Evolutionary conservation across 306 rosid species (phyloP), one percentile per base, ranked within the genome.

Genomic region (Medicago lupulina): DNA sequence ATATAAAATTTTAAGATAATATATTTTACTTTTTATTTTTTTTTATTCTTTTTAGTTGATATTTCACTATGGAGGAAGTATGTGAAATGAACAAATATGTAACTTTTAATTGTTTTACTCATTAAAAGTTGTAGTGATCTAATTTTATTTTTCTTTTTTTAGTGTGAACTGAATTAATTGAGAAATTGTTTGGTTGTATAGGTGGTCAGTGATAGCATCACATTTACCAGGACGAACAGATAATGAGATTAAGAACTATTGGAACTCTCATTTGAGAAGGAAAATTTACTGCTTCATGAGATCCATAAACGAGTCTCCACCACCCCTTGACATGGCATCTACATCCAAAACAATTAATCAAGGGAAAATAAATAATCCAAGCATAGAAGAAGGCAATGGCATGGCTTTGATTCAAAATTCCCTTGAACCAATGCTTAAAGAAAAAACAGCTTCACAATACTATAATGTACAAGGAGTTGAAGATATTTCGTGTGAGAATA

Each of bases 171-270:
- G 3, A 34, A 34, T 34, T 34, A 34, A 53, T 53, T 19, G 4
- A 58, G 6, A 36, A 10, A 60, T 10, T n/a, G 34, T 54, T 23
- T 44, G 17, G 17, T 23, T 80, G 39, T 8, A 47, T 63, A 93
- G 98, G 88, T 93, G 98, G 98, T 93, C 98, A 12, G 68, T 89
- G 19, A 93, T 93, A 78, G 93, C 98, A 2, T 89, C 86, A 7
- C 86, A 87, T 69, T 79, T 93, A 65, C 97, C 96, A 89, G 60
- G 60, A 17, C 60, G 60, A 53, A 53, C 60, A 1, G 60, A 53
- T 53, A 53, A 53, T 9, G 60, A 89, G 84, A 93, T 90, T 71
- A 93, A 93, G 78, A 93, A 93, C 62, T 93, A 89, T 55, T 91
- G 97, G 98, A 93, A 91, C 85, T 91, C 97, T 58, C 97, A 89